These are phyloP conservation scores for Actinomortierella ambigua DNA, from an alignment of 371 early-diverging fungal genomes.

Conservation along the genomic window DNA sequence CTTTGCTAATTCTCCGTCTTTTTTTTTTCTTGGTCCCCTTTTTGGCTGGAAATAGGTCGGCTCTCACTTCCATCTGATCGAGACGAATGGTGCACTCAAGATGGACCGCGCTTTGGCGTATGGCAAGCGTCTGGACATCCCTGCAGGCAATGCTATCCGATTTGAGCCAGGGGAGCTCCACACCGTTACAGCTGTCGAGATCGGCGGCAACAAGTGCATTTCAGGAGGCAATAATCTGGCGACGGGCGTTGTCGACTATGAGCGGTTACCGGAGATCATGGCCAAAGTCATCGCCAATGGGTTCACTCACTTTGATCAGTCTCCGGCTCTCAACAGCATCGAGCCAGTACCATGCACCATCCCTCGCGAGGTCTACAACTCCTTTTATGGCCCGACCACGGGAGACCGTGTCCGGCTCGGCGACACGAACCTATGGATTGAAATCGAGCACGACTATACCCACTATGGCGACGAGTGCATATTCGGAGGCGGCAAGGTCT, in stretches of 20 bases:
- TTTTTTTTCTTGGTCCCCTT: background rate
- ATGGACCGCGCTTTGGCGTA: constrained; percentile 87
- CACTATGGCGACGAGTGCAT: constrained; percentile 92
- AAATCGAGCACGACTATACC: constrained; percentile 88
- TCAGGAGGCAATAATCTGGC: constrained; percentile 86
- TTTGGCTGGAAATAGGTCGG: constrained; percentile 62
- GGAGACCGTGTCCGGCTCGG: constrained; percentile 89
- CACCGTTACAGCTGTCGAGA: constrained; percentile 78
- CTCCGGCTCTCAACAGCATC: constrained; percentile 37
- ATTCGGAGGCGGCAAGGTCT: constrained; percentile 85
- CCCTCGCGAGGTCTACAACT: constrained; percentile 79
- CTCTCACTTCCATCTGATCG: constrained; percentile 93
- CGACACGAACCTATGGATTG: constrained; percentile 82
- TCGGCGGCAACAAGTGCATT: constrained; percentile 82
- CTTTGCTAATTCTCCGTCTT: too few species aligned
- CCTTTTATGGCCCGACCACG: constrained; percentile 91
- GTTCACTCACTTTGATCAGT: constrained; percentile 64
- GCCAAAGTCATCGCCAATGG: constrained; percentile 49
- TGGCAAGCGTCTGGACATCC: constrained; percentile 88
- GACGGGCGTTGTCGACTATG: constrained; percentile 68
- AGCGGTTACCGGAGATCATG: constrained; percentile 53
- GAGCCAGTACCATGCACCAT: constrained; percentile 58
- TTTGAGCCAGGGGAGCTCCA: constrained; percentile 88
- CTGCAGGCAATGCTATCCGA: constrained; percentile 78
- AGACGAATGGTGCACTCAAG: constrained; percentile 75